Evolutionary conservation across 2,329 filamentous ascomycete species (phyloP).

Genomic region (Colletotrichum lentis): DNA sequence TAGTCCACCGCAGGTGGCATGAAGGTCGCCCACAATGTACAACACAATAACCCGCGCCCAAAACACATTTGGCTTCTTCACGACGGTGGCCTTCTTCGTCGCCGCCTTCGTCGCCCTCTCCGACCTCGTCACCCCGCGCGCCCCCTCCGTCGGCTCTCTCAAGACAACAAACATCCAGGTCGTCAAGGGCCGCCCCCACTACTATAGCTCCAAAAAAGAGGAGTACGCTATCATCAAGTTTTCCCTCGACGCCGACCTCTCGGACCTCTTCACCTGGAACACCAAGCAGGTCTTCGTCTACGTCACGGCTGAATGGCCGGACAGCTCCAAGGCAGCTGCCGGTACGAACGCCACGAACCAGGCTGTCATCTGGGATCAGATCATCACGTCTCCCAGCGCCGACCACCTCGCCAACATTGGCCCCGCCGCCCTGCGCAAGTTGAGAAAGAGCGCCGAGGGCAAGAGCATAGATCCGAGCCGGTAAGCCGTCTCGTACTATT

Average conservation of each 20-base stretch:
- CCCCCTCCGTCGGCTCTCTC: slow-evolving; percentile 69
- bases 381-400: slow-evolving; percentile 79
- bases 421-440: slow-evolving; percentile 68
- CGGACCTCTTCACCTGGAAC: slow-evolving; percentile 97
- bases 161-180: slow-evolving; percentile 82
- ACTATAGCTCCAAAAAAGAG: slow-evolving; percentile 91
- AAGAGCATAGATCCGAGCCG: slow-evolving; percentile 68
- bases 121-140: slow-evolving; percentile 74
- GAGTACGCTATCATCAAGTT: slow-evolving; percentile 97
- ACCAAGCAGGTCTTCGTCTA: slow-evolving; percentile 99
- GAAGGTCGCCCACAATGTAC: slow-evolving; percentile 71
- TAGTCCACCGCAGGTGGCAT: slow-evolving; percentile 15
- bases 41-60: slow-evolving; percentile 85
- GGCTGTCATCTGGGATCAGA: slow-evolving; percentile 94
- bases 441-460: slow-evolving; percentile 65
- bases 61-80: slow-evolving; percentile 98
- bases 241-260: slow-evolving; percentile 89
- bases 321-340: slow-evolving; percentile 44
- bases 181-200: slow-evolving; percentile 90
- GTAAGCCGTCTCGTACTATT: slow-evolving; percentile 46
- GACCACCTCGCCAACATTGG: slow-evolving; percentile 69
- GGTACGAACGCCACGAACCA: slow-evolving; percentile 63
- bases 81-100: slow-evolving; percentile 85
- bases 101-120: slow-evolving; percentile 82
- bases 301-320: slow-evolving; percentile 80